These are phyloP conservation scores for Canna indica DNA, from an alignment of 176 grass and related monocot genomes.

Conservation along the genomic window DNA sequence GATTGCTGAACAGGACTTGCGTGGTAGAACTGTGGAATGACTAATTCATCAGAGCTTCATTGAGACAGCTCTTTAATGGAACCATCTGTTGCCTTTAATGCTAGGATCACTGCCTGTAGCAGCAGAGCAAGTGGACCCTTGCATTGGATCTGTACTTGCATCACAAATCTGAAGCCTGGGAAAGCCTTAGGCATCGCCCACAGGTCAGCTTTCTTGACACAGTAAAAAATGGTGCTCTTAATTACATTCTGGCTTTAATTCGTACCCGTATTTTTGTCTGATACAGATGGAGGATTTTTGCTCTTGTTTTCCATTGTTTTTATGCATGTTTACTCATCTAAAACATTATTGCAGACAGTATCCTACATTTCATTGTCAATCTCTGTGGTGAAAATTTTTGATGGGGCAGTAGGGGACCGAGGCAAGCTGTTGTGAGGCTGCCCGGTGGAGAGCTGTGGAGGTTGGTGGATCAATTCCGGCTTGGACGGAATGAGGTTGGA, in stretches of 20 bases:
- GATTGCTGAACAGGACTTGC: no score
- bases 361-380: not conserved
- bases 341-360: not conserved
- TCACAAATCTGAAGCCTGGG: not conserved
- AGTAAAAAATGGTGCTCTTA: not conserved
- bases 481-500: conserved; percentile 1
- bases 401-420: conserved; percentile 3
- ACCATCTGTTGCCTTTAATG: not conserved
- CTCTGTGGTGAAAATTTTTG: not conserved
- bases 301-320: not conserved
- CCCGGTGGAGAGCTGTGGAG: not conserved
- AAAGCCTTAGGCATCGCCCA: not conserved
- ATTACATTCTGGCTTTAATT: not conserved
- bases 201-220: not conserved
- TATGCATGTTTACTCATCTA: not conserved
- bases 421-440: not conserved
- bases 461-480: conserved; percentile 12
- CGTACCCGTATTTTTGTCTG: not conserved
- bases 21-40: not conserved
- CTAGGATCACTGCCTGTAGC: not conserved
- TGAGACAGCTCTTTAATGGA: not conserved
- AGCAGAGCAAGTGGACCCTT: not conserved
- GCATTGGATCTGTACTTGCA: not conserved
- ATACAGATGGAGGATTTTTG: not conserved
- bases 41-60: not conserved